Percentiles rank a stretch among this genome's conserved stretches.
phyloP scores from a whole-genome alignment of 306 rosid species.

The Quercus dentata region DNA sequence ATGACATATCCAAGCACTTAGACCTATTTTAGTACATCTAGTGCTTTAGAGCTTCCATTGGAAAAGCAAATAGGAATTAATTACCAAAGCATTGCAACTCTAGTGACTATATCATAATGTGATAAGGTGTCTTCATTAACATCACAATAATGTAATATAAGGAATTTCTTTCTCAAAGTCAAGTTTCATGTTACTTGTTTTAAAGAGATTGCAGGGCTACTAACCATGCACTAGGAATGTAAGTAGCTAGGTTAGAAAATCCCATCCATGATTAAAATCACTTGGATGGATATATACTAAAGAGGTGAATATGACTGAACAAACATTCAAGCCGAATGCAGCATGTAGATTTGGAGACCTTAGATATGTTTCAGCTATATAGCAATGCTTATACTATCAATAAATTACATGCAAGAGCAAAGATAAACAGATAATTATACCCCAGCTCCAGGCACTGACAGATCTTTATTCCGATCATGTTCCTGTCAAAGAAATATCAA shows the following conservation, averaged over 20 bases:
- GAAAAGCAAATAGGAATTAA: slow-evolving; percentile 1
- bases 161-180: too few species aligned
- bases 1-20: neutral
- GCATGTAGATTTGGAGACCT: slow-evolving; percentile 4
- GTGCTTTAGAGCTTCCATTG: neutral
- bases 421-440: slow-evolving; percentile 39
- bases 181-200: too few species aligned
- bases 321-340: slow-evolving; percentile 16
- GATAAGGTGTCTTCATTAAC: neutral
- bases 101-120: neutral
- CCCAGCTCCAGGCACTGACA: slow-evolving; percentile 98
- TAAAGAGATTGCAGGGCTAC: too few species aligned
- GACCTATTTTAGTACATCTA: neutral
- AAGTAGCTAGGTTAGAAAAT: neutral
- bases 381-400: slow-evolving; percentile 10
- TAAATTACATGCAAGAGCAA: slow-evolving; percentile 12
- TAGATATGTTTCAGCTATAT: neutral
- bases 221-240: neutral
- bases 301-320: slow-evolving; percentile 16
- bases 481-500: slow-evolving; percentile 55
- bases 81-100: neutral
- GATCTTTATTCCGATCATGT: slow-evolving; percentile 65
- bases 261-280: neutral
- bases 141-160: too few species aligned
- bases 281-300: slow-evolving; percentile 2